Percentiles rank a stretch among this genome's conserved stretches.
Conservation (phyloP, 1,139 yeast species). For the Saccharomyces hybrid region DNA sequence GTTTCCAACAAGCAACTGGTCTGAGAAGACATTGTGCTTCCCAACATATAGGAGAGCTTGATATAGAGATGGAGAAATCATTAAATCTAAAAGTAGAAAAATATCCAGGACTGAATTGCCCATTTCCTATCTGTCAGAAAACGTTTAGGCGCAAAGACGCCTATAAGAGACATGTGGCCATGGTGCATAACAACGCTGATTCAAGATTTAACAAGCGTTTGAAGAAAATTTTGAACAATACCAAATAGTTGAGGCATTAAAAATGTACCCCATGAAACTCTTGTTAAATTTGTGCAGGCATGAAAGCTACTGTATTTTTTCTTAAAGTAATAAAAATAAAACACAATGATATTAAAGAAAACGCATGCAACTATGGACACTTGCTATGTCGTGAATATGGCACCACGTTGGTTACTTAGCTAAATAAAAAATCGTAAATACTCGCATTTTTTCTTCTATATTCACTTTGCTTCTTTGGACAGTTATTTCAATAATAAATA, state of each 20-base stretch:
- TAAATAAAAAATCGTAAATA: neutral
- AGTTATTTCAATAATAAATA: neutral
- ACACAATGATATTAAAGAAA: neutral
- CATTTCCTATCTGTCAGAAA: slow-evolving; percentile 42
- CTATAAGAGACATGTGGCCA: slow-evolving; percentile 43
- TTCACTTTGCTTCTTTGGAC: neutral
- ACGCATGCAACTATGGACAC: neutral
- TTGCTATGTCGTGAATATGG: neutral
- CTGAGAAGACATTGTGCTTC: slow-evolving; percentile 53
- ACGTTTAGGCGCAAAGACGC: slow-evolving; percentile 53
- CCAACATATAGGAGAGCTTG: slow-evolving; percentile 39
- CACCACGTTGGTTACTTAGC: neutral
- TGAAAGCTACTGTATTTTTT: neutral
- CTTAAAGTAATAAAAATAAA: neutral
- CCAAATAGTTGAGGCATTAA: neutral
- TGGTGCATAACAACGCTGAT: slow-evolving; percentile 44
- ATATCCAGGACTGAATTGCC: slow-evolving; percentile 31
- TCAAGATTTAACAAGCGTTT: slow-evolving; percentile 40
- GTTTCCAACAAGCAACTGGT: slow-evolving; percentile 53
- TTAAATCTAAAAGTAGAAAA: slow-evolving; percentile 25
- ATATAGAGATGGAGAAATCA: slow-evolving; percentile 19
- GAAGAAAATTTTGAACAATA: slow-evolving; percentile 14
- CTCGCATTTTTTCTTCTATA: neutral
- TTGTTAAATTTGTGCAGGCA: neutral
- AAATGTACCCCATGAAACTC: slow-evolving; percentile 4